These are phyloP conservation scores for Nemania diffusa DNA, from an alignment of 2,329 filamentous ascomycete species.

Conservation along the genomic window DNA sequence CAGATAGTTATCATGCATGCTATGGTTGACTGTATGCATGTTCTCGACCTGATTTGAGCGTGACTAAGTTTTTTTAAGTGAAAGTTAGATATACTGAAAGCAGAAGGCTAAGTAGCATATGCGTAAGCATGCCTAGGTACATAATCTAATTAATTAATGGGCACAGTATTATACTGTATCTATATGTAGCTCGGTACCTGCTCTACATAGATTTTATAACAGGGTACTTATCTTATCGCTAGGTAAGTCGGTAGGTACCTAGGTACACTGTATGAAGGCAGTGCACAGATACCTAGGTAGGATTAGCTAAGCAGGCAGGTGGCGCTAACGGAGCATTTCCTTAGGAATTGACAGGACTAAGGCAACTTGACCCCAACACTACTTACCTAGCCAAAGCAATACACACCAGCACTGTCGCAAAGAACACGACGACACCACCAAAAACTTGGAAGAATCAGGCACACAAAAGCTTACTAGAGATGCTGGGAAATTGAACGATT, in stretches of 20 bases:
- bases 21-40: slow-evolving; percentile 18
- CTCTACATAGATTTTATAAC: too few relatives aligned
- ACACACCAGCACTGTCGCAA: slow-evolving; percentile 22
- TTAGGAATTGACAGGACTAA: slow-evolving; percentile 35
- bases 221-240: neutral
- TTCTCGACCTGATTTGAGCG: neutral
- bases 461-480: slow-evolving; percentile 19
- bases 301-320: slow-evolving; percentile 44
- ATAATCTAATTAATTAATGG: neutral
- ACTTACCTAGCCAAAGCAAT: slow-evolving; percentile 15
- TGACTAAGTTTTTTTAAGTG: slow-evolving; percentile 1
- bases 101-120: neutral
- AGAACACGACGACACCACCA: slow-evolving; percentile 16
- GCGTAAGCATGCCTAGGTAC: neutral
- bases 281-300: neutral
- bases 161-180: neutral
- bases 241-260: neutral
- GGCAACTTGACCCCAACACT: slow-evolving; percentile 46
- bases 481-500: slow-evolving; percentile 27
- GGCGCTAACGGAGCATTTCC: slow-evolving; percentile 35
- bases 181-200: too few relatives aligned
- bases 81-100: too few relatives aligned
- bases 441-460: slow-evolving; percentile 24
- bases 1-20: slow-evolving; percentile 34
- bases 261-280: neutral